A percentile compares a stretch with the other conserved stretches of the same genome.
Evolutionary conservation across 2,329 filamentous ascomycete species (phyloP).

Genomic region (Elsinoe fawcettii): DNA sequence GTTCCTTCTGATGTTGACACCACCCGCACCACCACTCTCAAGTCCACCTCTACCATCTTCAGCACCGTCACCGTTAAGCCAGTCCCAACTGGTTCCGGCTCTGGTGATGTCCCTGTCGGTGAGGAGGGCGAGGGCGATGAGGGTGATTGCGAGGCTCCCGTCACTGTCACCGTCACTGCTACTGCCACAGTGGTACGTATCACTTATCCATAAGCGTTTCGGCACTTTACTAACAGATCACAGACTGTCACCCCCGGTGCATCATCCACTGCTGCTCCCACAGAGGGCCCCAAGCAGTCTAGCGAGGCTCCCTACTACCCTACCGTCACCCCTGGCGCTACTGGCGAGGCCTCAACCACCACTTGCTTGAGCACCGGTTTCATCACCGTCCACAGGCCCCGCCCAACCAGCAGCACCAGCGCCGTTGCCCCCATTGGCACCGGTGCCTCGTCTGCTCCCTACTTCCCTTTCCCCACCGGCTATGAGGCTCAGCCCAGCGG

Average conservation of each 20-base stretch:
- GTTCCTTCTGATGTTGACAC: constrained; percentile 12
- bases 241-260: constrained; percentile 9
- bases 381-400: constrained; percentile 24
- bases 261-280: constrained; percentile 7
- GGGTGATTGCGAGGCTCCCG: constrained; percentile 24
- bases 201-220: too few species aligned
- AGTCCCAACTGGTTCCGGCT: constrained; percentile 18
- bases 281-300: constrained; percentile 16
- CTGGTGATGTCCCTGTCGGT: constrained; percentile 10
- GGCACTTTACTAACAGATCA: not conserved
- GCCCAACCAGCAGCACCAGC: constrained; percentile 13
- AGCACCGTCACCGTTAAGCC: constrained; percentile 30
- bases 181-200: constrained; percentile 23
- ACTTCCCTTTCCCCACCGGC: constrained; percentile 10
- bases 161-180: constrained; percentile 30
- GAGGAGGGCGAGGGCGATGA: constrained; percentile 18
- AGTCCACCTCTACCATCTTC: constrained; percentile 29
- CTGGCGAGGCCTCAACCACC: constrained; percentile 16
- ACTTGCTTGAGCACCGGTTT: constrained; percentile 24
- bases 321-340: constrained; percentile 22
- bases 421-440: constrained; percentile 9
- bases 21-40: constrained; percentile 22
- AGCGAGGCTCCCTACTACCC: constrained; percentile 15
- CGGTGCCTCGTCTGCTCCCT: not conserved
- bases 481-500: constrained; percentile 7